A percentile compares a stretch with the other conserved stretches of the same genome.
Conservation (phyloP, 495 filamentous ascomycete species). For the Tuber aestivum region DNA sequence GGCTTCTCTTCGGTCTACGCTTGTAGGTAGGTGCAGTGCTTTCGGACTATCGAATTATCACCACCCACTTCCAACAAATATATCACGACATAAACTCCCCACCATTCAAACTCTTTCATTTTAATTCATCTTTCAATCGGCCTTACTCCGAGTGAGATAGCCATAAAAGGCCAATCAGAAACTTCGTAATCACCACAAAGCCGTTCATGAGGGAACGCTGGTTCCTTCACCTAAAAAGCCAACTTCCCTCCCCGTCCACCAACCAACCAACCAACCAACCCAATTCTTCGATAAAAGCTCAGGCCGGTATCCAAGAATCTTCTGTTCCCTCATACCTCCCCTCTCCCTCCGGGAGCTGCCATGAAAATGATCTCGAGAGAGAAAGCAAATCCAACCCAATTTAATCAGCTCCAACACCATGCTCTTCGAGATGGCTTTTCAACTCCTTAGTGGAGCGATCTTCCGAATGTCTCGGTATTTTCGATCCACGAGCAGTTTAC, state of each 20-base stretch:
- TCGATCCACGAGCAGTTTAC: not conserved
- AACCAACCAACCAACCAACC: not conserved
- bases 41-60: too few species aligned
- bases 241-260: not conserved
- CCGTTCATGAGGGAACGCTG: not conserved
- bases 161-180: not conserved
- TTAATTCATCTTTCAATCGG: not conserved
- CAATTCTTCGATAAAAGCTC: not conserved
- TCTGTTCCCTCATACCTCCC: not conserved
- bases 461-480: not conserved
- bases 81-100: not conserved
- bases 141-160: accelerated
- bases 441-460: not conserved
- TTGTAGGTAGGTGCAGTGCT: too few species aligned
- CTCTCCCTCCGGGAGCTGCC: not conserved
- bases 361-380: not conserved
- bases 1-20: too few species aligned
- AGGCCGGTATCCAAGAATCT: not conserved
- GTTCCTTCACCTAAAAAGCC: not conserved
- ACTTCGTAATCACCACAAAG: not conserved
- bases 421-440: not conserved
- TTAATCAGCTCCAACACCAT: not conserved
- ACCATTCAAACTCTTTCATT: not conserved
- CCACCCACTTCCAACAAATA: not conserved
- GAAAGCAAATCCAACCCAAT: not conserved